Percentiles rank a stretch among this genome's conserved stretches.
phyloP scores from a whole-genome alignment of 2,329 filamentous ascomycete genomes.

The Tolypocladium tropicale region DNA sequence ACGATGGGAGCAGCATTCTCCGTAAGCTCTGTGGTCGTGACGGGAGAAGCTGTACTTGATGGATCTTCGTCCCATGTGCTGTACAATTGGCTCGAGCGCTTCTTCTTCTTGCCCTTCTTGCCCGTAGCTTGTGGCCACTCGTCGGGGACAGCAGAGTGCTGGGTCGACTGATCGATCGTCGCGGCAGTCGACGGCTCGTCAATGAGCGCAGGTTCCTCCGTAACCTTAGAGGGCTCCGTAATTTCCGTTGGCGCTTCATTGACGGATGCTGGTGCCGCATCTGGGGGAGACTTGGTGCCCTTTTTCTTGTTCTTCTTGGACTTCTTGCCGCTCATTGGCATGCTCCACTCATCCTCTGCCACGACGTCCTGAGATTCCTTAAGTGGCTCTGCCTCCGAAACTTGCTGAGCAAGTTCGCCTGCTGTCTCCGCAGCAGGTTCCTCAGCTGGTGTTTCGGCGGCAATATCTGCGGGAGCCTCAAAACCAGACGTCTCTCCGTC shows the following conservation, averaged over 20 bases:
- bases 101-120: slow-evolving; percentile 8
- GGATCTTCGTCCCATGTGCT: background rate
- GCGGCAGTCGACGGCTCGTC: background rate
- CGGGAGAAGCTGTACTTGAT: background rate
- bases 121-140: background rate
- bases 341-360: slow-evolving; percentile 9
- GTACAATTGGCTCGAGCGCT: slow-evolving; percentile 1
- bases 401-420: background rate
- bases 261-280: background rate
- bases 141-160: background rate
- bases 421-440: background rate
- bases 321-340: slow-evolving; percentile 11
- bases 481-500: background rate
- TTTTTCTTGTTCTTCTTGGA: slow-evolving; percentile 21
- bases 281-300: slow-evolving; percentile 13
- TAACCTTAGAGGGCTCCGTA: background rate
- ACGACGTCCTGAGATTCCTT: background rate
- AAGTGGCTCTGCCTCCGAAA: background rate
- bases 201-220: slow-evolving; percentile 1
- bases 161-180: background rate
- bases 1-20: background rate
- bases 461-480: background rate
- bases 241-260: background rate
- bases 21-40: background rate
- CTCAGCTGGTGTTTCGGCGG: background rate